A percentile compares a stretch with the other conserved stretches of the same genome.
phyloP scores from a whole-genome alignment of 2,329 filamentous ascomycete genomes.

The Blastomyces emzantsi region DNA sequence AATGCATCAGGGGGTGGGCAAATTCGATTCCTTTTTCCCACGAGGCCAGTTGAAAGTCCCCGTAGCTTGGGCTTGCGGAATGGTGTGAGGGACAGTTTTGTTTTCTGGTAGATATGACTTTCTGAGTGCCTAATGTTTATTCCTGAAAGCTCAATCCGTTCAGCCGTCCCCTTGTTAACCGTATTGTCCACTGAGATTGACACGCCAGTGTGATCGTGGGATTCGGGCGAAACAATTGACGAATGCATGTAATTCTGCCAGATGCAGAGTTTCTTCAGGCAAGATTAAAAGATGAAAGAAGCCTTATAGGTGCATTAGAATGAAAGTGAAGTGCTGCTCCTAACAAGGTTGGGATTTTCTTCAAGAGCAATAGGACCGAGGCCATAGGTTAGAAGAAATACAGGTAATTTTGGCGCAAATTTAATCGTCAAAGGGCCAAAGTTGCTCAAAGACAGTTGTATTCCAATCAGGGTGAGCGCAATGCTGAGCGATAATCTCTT shows the following conservation, averaged over 20 bases:
- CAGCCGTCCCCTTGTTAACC: too few species aligned
- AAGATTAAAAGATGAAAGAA: neutral
- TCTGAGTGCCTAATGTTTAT: neutral
- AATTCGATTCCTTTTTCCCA: neutral
- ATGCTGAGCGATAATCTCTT: neutral
- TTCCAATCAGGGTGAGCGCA: neutral
- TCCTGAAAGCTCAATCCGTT: neutral
- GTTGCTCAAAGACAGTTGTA: constrained; percentile 6
- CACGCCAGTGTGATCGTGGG: neutral
- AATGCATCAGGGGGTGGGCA: neutral
- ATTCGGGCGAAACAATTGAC: neutral
- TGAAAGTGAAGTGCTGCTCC: neutral
- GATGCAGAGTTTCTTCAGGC: neutral
- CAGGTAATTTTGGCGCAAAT: neutral
- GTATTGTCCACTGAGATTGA: neutral
- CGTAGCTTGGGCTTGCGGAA: neutral
- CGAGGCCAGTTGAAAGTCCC: neutral
- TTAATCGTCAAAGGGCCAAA: constrained; percentile 6
- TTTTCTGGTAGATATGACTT: neutral
- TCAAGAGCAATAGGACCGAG: neutral
- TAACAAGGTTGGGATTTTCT: neutral
- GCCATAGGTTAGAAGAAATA: neutral
- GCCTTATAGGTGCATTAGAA: neutral
- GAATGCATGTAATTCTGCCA: neutral
- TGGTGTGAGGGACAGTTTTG: neutral